These are phyloP conservation scores for Gracilariopsis chorda DNA, from an alignment of 23 red algal genomes.

Conservation along the genomic window DNA sequence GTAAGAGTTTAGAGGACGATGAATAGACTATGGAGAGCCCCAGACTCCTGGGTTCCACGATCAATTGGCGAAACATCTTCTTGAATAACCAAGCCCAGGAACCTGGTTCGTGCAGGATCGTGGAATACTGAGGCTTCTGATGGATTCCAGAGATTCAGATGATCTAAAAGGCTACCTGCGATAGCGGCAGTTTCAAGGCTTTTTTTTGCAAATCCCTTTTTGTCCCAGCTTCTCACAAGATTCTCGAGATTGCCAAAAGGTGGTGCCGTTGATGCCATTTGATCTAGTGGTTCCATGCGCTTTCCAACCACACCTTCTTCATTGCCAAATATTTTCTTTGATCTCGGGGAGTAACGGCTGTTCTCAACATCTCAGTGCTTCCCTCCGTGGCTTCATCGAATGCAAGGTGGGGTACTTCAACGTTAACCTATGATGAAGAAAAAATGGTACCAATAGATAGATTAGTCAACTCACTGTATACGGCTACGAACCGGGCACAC, in stretches of 20 bases:
- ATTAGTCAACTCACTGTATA: slow-evolving; percentile 67
- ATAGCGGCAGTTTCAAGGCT: background rate
- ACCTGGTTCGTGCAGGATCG: slow-evolving; percentile 62
- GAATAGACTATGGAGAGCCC: slow-evolving; percentile 68
- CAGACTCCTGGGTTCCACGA: slow-evolving; percentile 51
- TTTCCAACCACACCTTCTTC: background rate
- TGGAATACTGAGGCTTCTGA: slow-evolving; percentile 66
- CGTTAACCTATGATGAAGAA: slow-evolving; percentile 68
- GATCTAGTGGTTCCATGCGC: slow-evolving; percentile 42
- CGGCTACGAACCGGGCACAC: slow-evolving; percentile 51
- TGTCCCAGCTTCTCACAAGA: slow-evolving; percentile 61
- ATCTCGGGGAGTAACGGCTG: background rate
- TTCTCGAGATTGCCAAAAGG: slow-evolving; percentile 59
- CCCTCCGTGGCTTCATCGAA: slow-evolving; percentile 63
- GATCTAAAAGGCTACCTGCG: slow-evolving; percentile 59
- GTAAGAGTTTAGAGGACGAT: slow-evolving; percentile 64
- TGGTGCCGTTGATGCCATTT: slow-evolving; percentile 63
- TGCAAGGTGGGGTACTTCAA: slow-evolving; percentile 58
- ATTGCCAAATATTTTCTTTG: background rate
- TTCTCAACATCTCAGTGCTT: background rate
- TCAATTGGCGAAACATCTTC: slow-evolving; percentile 80
- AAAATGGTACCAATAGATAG: slow-evolving; percentile 69
- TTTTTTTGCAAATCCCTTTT: background rate
- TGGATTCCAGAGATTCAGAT: slow-evolving; percentile 54
- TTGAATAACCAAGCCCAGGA: slow-evolving; percentile 72